Conservation (phyloP, 176 grass and related monocot species). For the Rhynchospora pubera region DNA sequence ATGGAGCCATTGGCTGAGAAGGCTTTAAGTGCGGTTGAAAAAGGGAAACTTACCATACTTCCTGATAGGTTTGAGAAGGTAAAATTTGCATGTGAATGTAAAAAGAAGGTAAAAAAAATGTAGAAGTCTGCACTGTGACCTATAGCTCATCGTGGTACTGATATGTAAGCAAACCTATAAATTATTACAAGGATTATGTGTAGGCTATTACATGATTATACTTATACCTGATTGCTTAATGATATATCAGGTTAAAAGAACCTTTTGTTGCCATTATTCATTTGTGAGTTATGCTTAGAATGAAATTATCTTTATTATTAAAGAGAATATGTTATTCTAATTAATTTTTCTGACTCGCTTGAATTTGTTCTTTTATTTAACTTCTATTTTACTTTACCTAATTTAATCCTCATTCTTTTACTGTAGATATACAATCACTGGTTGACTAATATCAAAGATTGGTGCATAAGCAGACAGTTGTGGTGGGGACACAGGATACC, state of each 20-base stretch:
- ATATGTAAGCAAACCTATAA: background rate
- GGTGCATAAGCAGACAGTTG: constrained; percentile 98
- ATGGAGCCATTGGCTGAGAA: constrained; percentile 95
- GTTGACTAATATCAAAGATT: constrained; percentile 99
- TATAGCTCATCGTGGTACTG: background rate
- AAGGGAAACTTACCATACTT: constrained; percentile 81
- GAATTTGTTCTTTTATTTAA: constrained; percentile 11
- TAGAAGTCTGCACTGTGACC: background rate
- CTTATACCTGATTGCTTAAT: background rate
- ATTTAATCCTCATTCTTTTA: constrained; percentile 7
- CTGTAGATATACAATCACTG: constrained; percentile 97
- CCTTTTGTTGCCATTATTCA: background rate
- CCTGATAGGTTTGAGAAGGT: constrained; percentile 99
- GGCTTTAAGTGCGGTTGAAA: constrained; percentile 75
- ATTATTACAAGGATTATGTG: background rate
- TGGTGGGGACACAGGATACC: constrained; percentile 99
- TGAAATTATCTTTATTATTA: background rate
- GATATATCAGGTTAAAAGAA: background rate
- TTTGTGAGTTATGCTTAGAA: background rate
- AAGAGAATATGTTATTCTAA: constrained; percentile 4
- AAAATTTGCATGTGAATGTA: constrained; percentile 25
- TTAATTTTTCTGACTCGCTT: constrained; percentile 17
- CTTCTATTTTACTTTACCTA: background rate
- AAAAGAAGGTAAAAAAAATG: background rate
- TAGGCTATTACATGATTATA: background rate